Percentiles rank a stretch among this genome's conserved stretches.
phyloP scores from a whole-genome alignment of 2,329 filamentous ascomycete species.

The Aspergillus latus region DNA sequence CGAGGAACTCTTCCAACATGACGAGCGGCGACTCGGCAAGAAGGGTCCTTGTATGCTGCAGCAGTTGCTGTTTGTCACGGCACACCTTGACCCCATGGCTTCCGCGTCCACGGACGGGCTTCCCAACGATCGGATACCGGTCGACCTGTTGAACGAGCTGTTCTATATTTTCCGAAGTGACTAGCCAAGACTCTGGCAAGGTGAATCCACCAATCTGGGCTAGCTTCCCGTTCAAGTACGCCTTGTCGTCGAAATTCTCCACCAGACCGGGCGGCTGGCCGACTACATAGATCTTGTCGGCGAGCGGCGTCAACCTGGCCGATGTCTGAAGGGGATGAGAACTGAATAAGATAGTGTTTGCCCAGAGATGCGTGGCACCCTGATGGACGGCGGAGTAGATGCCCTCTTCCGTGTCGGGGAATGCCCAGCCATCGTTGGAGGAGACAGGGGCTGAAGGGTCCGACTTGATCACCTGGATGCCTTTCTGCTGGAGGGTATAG shows the following conservation, averaged over 20 bases:
- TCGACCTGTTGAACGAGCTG: conserved; percentile 16
- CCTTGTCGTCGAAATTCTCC: conserved; percentile 54
- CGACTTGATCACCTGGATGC: conserved; percentile 37
- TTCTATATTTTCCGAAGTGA: conserved; percentile 22
- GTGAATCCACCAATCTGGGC: conserved; percentile 39
- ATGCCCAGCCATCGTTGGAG: conserved; percentile 41
- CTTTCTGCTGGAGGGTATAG: conserved; percentile 37
- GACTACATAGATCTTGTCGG: conserved; percentile 39
- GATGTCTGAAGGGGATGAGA: conserved; percentile 51
- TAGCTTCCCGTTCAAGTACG: conserved; percentile 48
- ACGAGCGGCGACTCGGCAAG: conserved; percentile 39
- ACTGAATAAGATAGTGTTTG: conserved; percentile 53
- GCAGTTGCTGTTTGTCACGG: conserved; percentile 29
- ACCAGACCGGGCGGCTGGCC: conserved; percentile 51
- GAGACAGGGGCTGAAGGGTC: conserved; percentile 29
- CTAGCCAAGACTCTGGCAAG: conserved; percentile 41
- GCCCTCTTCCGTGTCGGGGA: conserved; percentile 46
- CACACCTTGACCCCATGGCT: conserved; percentile 54
- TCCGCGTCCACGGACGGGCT: conserved; percentile 51
- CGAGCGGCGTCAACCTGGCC: conserved; percentile 28
- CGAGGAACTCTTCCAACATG: conserved; percentile 52
- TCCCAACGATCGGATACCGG: conserved; percentile 47
- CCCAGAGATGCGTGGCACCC: conserved; percentile 51
- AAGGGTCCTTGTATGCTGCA: conserved; percentile 36
- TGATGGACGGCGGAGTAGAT: conserved; percentile 42